Base-by-base conservation (phyloP, 768 basidiomycete species). In the Collybiopsis confluens region DNA sequence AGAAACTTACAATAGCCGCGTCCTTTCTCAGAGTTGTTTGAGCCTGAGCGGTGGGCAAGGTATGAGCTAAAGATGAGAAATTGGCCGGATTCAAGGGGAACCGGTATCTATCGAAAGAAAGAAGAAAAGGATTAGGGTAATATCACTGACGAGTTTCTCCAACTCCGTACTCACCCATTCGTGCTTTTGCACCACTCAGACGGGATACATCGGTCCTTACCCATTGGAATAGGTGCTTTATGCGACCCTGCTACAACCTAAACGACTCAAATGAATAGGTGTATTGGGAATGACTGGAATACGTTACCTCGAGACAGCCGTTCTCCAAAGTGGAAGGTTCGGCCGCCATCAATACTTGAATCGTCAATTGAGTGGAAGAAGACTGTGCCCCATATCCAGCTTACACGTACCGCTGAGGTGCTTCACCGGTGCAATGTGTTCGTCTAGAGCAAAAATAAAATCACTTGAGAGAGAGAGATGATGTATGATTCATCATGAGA, bases 21-120 rank as follows among this genome's bases (percentile, higher is more conserved):
- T 1, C 59, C 59, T 2, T 50, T 52, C 20, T 47, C 44, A 7
- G 56, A 55, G 2, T 43, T 28, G 18, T 60, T 60, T 4, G 37
- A 37, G 9, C 36, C 59, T 16, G 59, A 56, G n/a, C 59, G 56
- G 35, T 60, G 59, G 7, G 59, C 56, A n/a, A 60, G 56, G 35
- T 60, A 51, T 8, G 56, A 55, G 40, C 57, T 54, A 24, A 60
- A 60, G 10, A 60, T 18, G 13, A 60, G 54, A 30, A 56, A 52
- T 33, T 60, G 54, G 1, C 59, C 56, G 27, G 15, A 41, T n/a
- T 26, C 27, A 2, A 60, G 56, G 20, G 54, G 54, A 1, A 60
- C 45, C 8, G 59, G 56, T 10, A 20, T 57, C 59, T 60, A 15
- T 28, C 55, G 18, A 30, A 59, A 55, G 7, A 59, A 57, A 5